A percentile compares a stretch with the other conserved stretches of the same genome.
Evolutionary conservation across 441 rosid genomes (phyloP).

Genomic region (Eruca vesicaria): DNA sequence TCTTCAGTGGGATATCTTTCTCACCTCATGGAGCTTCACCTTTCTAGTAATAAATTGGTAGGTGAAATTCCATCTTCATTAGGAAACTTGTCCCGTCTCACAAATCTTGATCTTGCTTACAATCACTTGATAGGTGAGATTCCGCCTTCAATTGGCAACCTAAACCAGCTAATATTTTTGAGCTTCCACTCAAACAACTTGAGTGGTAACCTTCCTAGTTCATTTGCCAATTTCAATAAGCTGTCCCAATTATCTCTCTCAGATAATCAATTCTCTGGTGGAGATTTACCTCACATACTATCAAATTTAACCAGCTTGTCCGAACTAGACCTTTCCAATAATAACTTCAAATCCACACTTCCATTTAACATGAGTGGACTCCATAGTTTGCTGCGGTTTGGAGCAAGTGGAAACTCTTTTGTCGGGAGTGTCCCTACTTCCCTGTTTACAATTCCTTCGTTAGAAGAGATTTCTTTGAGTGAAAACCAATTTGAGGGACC

Average conservation of each 20-base stretch:
- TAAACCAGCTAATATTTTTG: background rate
- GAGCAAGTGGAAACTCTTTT: background rate
- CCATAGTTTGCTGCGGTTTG: background rate
- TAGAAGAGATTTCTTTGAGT: background rate
- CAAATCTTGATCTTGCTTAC: background rate
- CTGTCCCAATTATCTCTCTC: background rate
- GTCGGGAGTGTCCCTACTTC: background rate
- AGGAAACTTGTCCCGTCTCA: background rate
- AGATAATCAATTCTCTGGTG: background rate
- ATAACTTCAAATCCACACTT: background rate
- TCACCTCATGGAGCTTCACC: too few relatives aligned
- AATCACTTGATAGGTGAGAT: too few relatives aligned
- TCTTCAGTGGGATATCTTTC: too few relatives aligned
- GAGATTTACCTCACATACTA: background rate
- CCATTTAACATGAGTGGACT: background rate
- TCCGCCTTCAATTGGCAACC: background rate
- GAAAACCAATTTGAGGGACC: background rate
- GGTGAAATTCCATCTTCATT: background rate
- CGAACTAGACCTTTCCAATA: background rate
- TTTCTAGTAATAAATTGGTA: too few relatives aligned
- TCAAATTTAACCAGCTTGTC: background rate
- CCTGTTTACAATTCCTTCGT: background rate
- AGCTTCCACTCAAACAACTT: background rate
- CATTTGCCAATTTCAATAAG: background rate
- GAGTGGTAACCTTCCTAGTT: background rate